Percentiles rank a stretch among this genome's conserved stretches.
phyloP scores from a whole-genome alignment of 495 filamentous ascomycete species.

The Aspergillus coremiiformis region DNA sequence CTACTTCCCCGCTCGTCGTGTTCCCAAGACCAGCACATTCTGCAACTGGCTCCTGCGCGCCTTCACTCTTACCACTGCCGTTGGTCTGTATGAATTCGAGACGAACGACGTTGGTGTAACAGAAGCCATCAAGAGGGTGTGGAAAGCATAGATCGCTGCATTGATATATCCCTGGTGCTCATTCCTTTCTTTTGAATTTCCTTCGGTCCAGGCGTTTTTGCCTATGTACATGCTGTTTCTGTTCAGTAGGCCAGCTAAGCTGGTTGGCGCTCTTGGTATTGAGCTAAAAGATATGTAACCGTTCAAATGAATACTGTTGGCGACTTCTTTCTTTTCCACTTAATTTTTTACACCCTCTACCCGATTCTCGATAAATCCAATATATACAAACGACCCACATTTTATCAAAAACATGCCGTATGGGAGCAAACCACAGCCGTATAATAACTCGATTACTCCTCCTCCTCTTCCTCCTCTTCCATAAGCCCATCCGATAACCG shows the following conservation, averaged over 20 bases:
- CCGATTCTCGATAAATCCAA: neutral
- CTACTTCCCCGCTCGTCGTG: constrained; percentile 69
- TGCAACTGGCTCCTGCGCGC: constrained; percentile 72
- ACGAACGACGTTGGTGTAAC: constrained; percentile 97
- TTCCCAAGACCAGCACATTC: constrained; percentile 56
- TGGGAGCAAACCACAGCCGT: neutral
- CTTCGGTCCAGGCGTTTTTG: constrained; percentile 31
- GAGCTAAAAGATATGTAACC: constrained; percentile 17
- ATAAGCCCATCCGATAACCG: constrained; percentile 29
- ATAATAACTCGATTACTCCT: constrained; percentile 7
- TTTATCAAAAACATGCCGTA: neutral
- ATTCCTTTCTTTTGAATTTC: constrained; percentile 8
- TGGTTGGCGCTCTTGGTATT: constrained; percentile 15
- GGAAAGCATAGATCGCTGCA: constrained; percentile 55
- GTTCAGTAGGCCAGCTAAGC: constrained; percentile 20
- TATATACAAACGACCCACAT: constrained; percentile 3
- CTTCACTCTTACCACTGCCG: constrained; percentile 69
- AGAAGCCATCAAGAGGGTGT: constrained; percentile 77
- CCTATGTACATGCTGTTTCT: constrained; percentile 36
- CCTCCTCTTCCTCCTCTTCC: constrained; percentile 17
- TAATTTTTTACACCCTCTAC: neutral
- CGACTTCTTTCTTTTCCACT: neutral
- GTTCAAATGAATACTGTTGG: constrained; percentile 1
- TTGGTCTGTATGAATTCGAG: constrained; percentile 96
- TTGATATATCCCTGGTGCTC: constrained; percentile 22